Base-by-base conservation (phyloP, 1,139 yeast species). In the Hansenula sp. region DNA sequence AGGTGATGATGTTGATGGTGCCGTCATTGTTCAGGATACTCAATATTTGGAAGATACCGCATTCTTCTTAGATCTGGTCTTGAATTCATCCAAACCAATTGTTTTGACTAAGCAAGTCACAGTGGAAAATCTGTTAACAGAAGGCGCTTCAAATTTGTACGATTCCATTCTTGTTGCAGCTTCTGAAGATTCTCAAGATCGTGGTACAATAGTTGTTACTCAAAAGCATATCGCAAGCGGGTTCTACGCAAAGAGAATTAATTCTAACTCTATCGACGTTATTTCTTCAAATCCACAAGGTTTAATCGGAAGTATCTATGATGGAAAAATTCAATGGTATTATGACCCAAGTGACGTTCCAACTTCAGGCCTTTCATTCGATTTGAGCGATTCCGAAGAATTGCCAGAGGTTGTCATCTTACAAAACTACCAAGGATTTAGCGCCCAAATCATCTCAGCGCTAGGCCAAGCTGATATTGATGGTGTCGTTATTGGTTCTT, bases 1-100 rank as follows among this genome's bases (percentile, higher is more conserved):
- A 58, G 35, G 72, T 16, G 32, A 58, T 56, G 40, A 72, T 62
- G 50, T 54, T 67, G 50, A 56, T 13, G 54, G 63, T 1, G 71
- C 67, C 43, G 80, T 77, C 24, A 73, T 77, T 27, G 72, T 81
- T 1, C 79, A 76, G 53, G 81, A 80, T 3, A 72, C 80, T 4
- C 78, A 75, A 51, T 72, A 80, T 3, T 66, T 76, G 68, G 81
- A 77, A 50, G 79, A 76, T 54, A 75, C 82, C 3, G 74, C 80
- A 2, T 77, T 77, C 54, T 77, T 77, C 54, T 60, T 76, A 38
- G 77, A 74, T 50, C 62, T 70, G 40, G 71, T 77, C 5, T 53
- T 73, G 12, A 61, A 68, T 38, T 65, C 74, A 7, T 51, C 58
- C 35, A 71, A 71, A 47, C 81, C 82, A 4, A 69, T 76, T 39